Conservation (phyloP, 1,139 yeast species). For the Magnusiomyces tetraspermus region DNA sequence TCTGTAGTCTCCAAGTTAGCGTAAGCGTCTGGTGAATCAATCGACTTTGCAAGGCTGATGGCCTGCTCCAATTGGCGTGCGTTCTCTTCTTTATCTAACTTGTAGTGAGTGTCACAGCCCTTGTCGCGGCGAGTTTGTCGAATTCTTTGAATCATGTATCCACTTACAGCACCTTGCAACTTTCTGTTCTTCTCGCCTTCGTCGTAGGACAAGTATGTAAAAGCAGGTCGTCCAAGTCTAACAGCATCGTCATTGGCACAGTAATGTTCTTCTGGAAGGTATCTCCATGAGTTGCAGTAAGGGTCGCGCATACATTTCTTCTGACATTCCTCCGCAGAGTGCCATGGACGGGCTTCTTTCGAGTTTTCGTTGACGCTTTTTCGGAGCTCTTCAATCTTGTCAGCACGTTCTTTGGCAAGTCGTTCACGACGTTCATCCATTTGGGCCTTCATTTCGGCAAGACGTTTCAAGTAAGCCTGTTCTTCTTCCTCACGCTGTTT, state of each 20-base stretch:
- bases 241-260: constrained; percentile 7
- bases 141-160: constrained; percentile 24
- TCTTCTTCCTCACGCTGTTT: background rate
- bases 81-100: background rate
- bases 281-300: constrained; percentile 20
- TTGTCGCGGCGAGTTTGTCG: constrained; percentile 18
- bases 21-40: background rate
- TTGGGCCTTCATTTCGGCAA: background rate
- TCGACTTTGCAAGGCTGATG: background rate
- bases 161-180: constrained; percentile 14
- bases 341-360: constrained; percentile 12
- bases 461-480: background rate
- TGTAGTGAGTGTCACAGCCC: constrained; percentile 16
- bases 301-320: constrained; percentile 13
- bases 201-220: constrained; percentile 13
- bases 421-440: background rate
- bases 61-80: background rate
- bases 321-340: constrained; percentile 11
- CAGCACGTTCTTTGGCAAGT: background rate
- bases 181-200: constrained; percentile 7
- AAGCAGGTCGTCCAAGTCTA: constrained; percentile 8
- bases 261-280: constrained; percentile 5
- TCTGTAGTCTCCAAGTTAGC: background rate
- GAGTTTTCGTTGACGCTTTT: constrained; percentile 5
- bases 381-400: constrained; percentile 1